Evolutionary conservation across 257 asterid species (phyloP).

Genomic region (Dorcoceras hygrometricum): DNA sequence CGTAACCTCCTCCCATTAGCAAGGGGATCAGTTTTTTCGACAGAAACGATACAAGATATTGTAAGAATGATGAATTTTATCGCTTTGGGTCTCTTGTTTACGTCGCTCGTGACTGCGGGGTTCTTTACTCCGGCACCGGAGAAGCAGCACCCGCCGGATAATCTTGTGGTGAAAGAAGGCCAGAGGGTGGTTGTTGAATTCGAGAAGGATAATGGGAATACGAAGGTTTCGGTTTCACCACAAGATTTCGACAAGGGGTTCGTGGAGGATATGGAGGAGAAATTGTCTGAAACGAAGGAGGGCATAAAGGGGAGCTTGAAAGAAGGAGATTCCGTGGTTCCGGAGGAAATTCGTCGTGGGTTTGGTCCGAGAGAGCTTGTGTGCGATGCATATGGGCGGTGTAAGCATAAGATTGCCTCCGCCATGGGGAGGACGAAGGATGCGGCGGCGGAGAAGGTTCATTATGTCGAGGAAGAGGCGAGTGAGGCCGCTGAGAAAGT

Average conservation of each 20-base stretch:
- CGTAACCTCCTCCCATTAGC: slow-evolving; percentile 16
- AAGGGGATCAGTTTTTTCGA: slow-evolving; percentile 8
- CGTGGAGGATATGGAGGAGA: slow-evolving; percentile 8
- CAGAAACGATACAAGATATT: not conserved
- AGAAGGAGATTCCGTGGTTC: not conserved
- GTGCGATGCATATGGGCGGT: slow-evolving; percentile 53
- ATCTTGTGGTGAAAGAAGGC: slow-evolving; percentile 49
- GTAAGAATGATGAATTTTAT: slow-evolving; percentile 43
- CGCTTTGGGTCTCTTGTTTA: slow-evolving; percentile 45
- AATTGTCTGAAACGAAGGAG: slow-evolving; percentile 22
- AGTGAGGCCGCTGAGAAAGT: slow-evolving; percentile 6
- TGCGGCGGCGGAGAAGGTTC: slow-evolving; percentile 13
- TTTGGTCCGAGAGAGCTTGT: slow-evolving; percentile 46
- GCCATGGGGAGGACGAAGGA: slow-evolving; percentile 41
- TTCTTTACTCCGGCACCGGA: slow-evolving; percentile 42
- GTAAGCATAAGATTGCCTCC: slow-evolving; percentile 38
- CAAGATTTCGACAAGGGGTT: slow-evolving; percentile 28
- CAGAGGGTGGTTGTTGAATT: slow-evolving; percentile 58
- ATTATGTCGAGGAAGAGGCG: slow-evolving; percentile 22
- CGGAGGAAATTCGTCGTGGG: slow-evolving; percentile 17
- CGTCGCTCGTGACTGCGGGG: slow-evolving; percentile 49
- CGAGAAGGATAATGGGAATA: slow-evolving; percentile 42
- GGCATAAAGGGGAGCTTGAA: slow-evolving; percentile 12
- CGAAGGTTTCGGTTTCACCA: slow-evolving; percentile 55
- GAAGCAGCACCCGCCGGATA: slow-evolving; percentile 24